Evolutionary conservation across 2,329 filamentous ascomycete species (phyloP), one percentile per base, ranked within the genome.

Genomic region (Furcasterigmium sp.): DNA sequence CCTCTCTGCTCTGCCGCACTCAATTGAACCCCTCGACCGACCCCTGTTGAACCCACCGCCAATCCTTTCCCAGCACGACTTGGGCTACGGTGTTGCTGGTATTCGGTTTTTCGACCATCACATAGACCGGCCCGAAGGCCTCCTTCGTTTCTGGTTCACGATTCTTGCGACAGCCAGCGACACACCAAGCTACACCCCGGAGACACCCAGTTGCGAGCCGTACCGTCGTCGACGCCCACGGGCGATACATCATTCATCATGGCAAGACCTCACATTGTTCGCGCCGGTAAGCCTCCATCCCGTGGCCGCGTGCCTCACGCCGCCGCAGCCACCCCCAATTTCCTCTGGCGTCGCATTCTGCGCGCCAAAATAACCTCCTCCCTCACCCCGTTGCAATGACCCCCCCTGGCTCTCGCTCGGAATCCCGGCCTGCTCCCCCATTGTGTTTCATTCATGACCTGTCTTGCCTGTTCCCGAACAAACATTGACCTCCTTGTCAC

Each of bases 221-320:
- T 7, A 26, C 7, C 23, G 7, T 26, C 23, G 23, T 11, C 23
- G 23, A 7, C 23, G 23, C 23, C 23, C 7, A 26, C 23, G 23
- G 23, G 23, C 23, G 23, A 26, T 11, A 38, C 37, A 38, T 14
- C 17, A 36, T 59, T 55, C 67, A 72, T 55, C 56, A 80, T 80
- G 76, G 76, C 75, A 57, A 74, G 76, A 64, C 76, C 76, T 56
- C 69, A 71, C 53, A 78, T 80, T 54, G 69, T 80, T 64, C 75
- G 76, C 59, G 76, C 76, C 59, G 76, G 76, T 80, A 75, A 56
- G 76, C 50, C 18, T 20, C 6, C 30, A 39, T 43, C 36, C 15
- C 32, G 29, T 34, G 36, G 19, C 36, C 23, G 43, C 45, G 39
- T 44, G 34, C 37, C 43, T 39, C 23, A 46, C 41, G 43, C 37